A percentile compares a stretch with the other conserved stretches of the same genome.
These are phyloP conservation scores for Sarocladium strictum DNA, from an alignment of 2,329 filamentous ascomycete genomes.

Conservation along the genomic window DNA sequence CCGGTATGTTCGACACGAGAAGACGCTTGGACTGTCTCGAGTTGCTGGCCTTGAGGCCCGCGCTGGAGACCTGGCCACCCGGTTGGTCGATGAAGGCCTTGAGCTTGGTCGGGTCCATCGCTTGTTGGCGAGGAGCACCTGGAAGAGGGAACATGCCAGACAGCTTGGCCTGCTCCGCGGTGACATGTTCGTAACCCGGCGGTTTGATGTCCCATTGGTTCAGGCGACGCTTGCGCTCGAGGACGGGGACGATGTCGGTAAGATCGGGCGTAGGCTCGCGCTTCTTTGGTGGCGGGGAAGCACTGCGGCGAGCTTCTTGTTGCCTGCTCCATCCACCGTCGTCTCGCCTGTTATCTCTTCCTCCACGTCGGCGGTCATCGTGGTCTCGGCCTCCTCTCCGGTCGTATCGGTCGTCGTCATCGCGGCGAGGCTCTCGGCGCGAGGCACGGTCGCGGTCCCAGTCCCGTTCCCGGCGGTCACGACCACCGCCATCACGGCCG, in stretches of 20 bases:
- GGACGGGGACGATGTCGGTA: constrained; percentile 74
- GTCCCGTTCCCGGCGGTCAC: constrained; percentile 63
- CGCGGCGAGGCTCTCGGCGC: constrained; percentile 57
- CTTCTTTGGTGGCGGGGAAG: constrained; percentile 78
- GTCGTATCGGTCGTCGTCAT: constrained; percentile 53
- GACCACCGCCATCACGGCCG: too few species aligned
- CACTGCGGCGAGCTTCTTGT: constrained; percentile 50
- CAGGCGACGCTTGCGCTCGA: constrained; percentile 83
- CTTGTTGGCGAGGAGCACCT: constrained; percentile 87
- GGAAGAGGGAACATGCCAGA: constrained; percentile 99
- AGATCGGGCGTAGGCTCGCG: constrained; percentile 94
- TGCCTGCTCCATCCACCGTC: constrained; percentile 34
- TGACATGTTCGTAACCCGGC: constrained; percentile 95
- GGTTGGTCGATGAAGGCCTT: constrained; percentile 95
- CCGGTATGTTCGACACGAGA: constrained; percentile 76
- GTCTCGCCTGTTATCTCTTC: constrained; percentile 32
- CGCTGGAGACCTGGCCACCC: constrained; percentile 61
- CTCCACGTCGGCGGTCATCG: constrained; percentile 46
- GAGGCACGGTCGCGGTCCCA: constrained; percentile 67
- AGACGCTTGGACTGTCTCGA: constrained; percentile 92
- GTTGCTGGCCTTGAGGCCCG: constrained; percentile 86
- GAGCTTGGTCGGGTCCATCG: constrained; percentile 89
- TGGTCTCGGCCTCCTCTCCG: constrained; percentile 33
- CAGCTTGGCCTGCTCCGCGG: constrained; percentile 95
- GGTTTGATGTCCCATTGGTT: constrained; percentile 99